phyloP scores from a whole-genome alignment of 1,284 basidiomycete genomes.

The Jaminaea rosea region DNA sequence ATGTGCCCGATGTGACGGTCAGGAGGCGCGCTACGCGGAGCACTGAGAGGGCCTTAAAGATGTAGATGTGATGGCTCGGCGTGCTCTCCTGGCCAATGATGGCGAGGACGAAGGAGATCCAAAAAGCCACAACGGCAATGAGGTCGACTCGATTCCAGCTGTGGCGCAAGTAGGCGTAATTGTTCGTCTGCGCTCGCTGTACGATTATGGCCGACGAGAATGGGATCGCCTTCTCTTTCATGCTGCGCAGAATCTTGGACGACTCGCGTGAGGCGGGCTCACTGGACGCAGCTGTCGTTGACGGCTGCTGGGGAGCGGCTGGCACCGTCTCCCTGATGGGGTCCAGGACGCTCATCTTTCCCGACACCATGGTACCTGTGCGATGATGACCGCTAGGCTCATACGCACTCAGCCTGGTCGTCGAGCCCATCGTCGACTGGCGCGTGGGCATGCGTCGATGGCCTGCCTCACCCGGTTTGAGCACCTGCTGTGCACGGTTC shows the following conservation, averaged over 20 bases:
- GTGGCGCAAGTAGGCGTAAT: constrained; percentile 69
- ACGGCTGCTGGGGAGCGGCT: no score
- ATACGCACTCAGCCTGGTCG: neutral
- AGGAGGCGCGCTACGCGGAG: constrained; percentile 73
- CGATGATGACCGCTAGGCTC: neutral
- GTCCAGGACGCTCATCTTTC: no score
- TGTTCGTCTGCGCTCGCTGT: constrained; percentile 45
- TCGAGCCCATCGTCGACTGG: neutral
- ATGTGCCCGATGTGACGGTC: constrained; percentile 82
- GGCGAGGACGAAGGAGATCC: constrained; percentile 65
- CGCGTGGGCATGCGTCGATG: neutral
- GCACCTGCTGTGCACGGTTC: constrained; percentile 14
- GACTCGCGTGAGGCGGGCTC: no score
- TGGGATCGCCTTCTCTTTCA: constrained; percentile 46
- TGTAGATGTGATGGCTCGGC: constrained; percentile 63
- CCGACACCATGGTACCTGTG: neutral
- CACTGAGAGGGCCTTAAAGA: constrained; percentile 84
- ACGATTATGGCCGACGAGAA: constrained; percentile 51
- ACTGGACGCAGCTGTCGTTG: no score
- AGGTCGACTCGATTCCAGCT: constrained; percentile 89
- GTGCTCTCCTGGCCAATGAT: constrained; percentile 59
- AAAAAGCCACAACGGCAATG: constrained; percentile 71
- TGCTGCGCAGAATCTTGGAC: constrained; percentile 2
- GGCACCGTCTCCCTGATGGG: no score
- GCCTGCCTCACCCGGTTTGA: constrained; percentile 2